Evolutionary conservation across 257 asterid species (phyloP).

Genomic region (Parsonsia alboflavescens): DNA sequence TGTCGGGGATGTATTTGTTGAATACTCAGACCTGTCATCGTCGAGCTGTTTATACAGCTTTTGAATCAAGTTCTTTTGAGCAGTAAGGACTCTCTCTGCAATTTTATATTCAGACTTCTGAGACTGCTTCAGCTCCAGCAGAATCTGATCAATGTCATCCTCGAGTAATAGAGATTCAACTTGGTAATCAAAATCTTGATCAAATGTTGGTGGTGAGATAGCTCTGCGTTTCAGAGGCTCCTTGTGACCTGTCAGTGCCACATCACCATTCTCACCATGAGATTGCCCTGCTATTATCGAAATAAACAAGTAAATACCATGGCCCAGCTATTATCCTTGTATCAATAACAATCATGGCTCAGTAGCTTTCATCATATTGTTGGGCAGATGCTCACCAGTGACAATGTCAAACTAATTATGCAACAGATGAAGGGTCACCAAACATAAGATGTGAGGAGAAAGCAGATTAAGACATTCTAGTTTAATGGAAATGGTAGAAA

Average conservation of each 20-base stretch:
- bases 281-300: slow-evolving; percentile 21
- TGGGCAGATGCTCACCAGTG: neutral
- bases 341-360: neutral
- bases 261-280: slow-evolving; percentile 17
- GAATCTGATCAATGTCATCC: slow-evolving; percentile 43
- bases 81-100: slow-evolving; percentile 48
- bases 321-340: neutral
- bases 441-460: neutral
- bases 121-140: slow-evolving; percentile 41
- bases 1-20: slow-evolving; percentile 22
- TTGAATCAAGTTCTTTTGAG: slow-evolving; percentile 43
- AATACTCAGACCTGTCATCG: slow-evolving; percentile 40
- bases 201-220: slow-evolving; percentile 20
- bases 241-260: slow-evolving; percentile 11
- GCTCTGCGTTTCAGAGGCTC: slow-evolving; percentile 13
- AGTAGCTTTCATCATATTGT: neutral
- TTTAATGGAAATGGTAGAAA: neutral
- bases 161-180: slow-evolving; percentile 49
- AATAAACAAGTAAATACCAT: slow-evolving; percentile 6
- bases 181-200: slow-evolving; percentile 39
- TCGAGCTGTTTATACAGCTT: slow-evolving; percentile 52
- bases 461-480: neutral
- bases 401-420: neutral
- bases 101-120: slow-evolving; percentile 54
- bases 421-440: neutral